Conservation (phyloP, 2,329 filamentous ascomycete species). For the Pseudogymnoascus verrucosus region DNA sequence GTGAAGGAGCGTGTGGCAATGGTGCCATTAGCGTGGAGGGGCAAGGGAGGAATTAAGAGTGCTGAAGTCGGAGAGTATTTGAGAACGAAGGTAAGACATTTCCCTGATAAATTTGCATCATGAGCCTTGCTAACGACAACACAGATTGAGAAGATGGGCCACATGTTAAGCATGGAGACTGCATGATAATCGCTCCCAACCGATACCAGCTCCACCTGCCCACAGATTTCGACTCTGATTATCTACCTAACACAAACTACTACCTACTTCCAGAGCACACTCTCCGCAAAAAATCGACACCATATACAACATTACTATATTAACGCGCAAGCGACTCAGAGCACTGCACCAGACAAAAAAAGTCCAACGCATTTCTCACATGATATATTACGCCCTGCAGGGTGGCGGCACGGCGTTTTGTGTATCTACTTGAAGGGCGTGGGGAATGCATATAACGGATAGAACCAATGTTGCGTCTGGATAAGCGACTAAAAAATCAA, state of each 20-base stretch:
- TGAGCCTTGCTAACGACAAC: conserved; percentile 5
- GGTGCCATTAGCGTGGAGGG: conserved; percentile 91
- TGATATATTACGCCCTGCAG: neutral
- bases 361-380: neutral
- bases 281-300: neutral
- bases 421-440: neutral
- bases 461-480: neutral
- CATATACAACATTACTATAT: neutral
- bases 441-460: neutral
- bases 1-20: conserved; percentile 90
- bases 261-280: neutral
- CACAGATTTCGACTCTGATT: neutral
- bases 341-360: neutral
- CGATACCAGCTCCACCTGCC: neutral
- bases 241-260: neutral
- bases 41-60: conserved; percentile 73
- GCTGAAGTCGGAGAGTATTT: conserved; percentile 90
- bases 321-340: conserved; percentile 3
- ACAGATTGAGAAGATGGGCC: conserved; percentile 82
- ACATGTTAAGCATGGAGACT: conserved; percentile 48
- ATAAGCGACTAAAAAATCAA: neutral
- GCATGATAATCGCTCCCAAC: neutral
- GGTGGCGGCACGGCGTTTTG: neutral
- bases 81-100: conserved; percentile 71
- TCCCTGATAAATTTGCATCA: neutral